Evolutionary conservation across 805 yeast species (phyloP).

Genomic region (Saturnispora zaruensis): DNA sequence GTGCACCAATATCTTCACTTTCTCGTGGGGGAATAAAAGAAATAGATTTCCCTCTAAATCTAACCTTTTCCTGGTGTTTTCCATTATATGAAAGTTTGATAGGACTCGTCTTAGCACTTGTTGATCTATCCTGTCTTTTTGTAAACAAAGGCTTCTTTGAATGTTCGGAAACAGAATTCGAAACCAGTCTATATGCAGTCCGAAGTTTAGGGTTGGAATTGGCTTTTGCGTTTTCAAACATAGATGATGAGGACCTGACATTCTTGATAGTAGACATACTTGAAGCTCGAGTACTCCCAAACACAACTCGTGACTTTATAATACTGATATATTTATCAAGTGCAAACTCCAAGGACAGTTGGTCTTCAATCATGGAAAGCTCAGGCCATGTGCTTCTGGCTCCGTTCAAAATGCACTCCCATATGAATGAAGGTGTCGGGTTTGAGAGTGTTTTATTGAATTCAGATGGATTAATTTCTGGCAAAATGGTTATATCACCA

Average conservation of each 20-base stretch:
- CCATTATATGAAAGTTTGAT: background rate
- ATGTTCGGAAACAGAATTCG: slow-evolving; percentile 2
- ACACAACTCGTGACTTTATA: slow-evolving; percentile 53
- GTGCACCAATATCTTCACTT: background rate
- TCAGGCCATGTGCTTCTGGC: slow-evolving; percentile 94
- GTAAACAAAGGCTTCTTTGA: background rate
- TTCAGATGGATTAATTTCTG: slow-evolving; percentile 56
- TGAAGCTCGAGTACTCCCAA: slow-evolving; percentile 13
- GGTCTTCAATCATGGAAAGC: slow-evolving; percentile 74
- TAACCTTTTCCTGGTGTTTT: background rate
- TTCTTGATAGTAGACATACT: slow-evolving; percentile 7
- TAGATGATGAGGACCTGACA: slow-evolving; percentile 2
- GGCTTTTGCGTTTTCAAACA: background rate
- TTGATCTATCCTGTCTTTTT: background rate
- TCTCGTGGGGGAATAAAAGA: background rate
- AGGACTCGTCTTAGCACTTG: slow-evolving; percentile 1
- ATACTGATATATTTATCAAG: slow-evolving; percentile 70
- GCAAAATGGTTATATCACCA: slow-evolving; percentile 90
- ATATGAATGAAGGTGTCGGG: slow-evolving; percentile 70
- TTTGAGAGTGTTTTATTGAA: slow-evolving; percentile 59
- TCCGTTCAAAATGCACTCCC: slow-evolving; percentile 68
- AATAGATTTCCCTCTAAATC: background rate
- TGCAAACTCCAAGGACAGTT: slow-evolving; percentile 83
- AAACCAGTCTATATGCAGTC: background rate
- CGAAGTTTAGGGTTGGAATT: background rate